Conservation (phyloP, 2,329 filamentous ascomycete species). For the Xylariaceae sp. region DNA sequence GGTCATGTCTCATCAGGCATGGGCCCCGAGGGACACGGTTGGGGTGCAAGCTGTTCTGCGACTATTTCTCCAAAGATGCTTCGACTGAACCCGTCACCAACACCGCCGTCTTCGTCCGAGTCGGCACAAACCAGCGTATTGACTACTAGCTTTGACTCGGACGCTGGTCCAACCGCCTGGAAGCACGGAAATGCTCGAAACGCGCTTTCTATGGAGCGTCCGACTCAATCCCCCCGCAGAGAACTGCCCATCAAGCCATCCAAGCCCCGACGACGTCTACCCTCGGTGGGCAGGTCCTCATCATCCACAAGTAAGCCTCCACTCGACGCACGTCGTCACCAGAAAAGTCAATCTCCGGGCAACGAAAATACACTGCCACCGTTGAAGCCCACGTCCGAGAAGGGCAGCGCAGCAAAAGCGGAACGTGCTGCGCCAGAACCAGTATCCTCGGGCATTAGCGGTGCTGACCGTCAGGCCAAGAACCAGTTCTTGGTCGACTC, state of each 20-base stretch:
- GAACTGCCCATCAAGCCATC: slow-evolving; percentile 24
- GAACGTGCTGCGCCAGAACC: not conserved
- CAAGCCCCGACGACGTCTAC: slow-evolving; percentile 11
- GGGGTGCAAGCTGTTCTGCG: slow-evolving; percentile 17
- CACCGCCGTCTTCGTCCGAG: slow-evolving; percentile 26
- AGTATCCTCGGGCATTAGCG: slow-evolving; percentile 1
- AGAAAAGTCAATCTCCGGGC: slow-evolving; percentile 4
- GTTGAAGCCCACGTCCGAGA: slow-evolving; percentile 7
- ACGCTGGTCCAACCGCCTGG: slow-evolving; percentile 14
- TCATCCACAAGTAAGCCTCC: slow-evolving; percentile 14
- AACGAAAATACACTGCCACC: slow-evolving; percentile 6
- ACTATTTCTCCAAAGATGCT: slow-evolving; percentile 30
- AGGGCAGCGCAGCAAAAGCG: not conserved
- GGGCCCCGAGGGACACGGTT: slow-evolving; percentile 6
- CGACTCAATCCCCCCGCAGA: slow-evolving; percentile 20
- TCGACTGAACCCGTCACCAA: slow-evolving; percentile 28
- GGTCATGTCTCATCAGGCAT: slow-evolving; percentile 5
- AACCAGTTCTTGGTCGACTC: slow-evolving; percentile 51
- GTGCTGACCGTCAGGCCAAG: slow-evolving; percentile 30
- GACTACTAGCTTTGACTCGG: slow-evolving; percentile 13
- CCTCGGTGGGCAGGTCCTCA: not conserved
- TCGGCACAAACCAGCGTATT: slow-evolving; percentile 18
- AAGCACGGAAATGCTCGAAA: slow-evolving; percentile 13
- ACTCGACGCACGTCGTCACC: slow-evolving; percentile 1
- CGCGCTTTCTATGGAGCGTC: slow-evolving; percentile 10